These are phyloP conservation scores for Termitomyces sp. DNA, from an alignment of 768 basidiomycete genomes.

Conservation along the genomic window DNA sequence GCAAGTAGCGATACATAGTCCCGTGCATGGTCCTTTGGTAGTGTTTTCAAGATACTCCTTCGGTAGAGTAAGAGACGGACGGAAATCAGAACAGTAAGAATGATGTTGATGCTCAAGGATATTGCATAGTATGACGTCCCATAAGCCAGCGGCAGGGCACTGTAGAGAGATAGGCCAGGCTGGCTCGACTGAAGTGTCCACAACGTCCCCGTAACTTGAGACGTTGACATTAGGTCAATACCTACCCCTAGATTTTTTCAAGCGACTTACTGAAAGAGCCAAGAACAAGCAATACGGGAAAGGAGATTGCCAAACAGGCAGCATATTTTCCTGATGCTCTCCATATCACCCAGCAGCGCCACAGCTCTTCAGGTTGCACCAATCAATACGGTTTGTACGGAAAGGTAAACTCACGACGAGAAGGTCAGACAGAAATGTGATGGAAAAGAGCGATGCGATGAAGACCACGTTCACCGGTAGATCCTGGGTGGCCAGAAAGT, in stretches of 20 bases:
- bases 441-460: conserved; percentile 28
- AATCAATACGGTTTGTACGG: neutral
- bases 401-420: conserved; percentile 28
- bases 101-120: conserved; percentile 34
- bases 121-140: conserved; percentile 33
- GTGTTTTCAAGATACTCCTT: conserved; percentile 18
- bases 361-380: conserved; percentile 23
- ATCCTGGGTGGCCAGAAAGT: conserved; percentile 29
- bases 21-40: conserved; percentile 26
- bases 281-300: conserved; percentile 32
- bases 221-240: neutral
- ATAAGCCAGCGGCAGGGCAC: conserved; percentile 24
- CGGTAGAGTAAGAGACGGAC: conserved; percentile 29
- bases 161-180: conserved; percentile 35
- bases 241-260: neutral
- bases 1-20: conserved; percentile 31
- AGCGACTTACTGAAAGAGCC: conserved; percentile 33
- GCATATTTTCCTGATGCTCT: conserved; percentile 24
- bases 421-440: conserved; percentile 33
- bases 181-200: conserved; percentile 38
- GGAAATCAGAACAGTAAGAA: conserved; percentile 33
- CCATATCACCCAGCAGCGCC: conserved; percentile 46
- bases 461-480: conserved; percentile 31
- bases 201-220: conserved; percentile 31
- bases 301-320: conserved; percentile 25